Percentiles rank a stretch among this genome's conserved stretches.
phyloP scores from a whole-genome alignment of 352 stramenopile species.

The Globisporangium heterothallicum region DNA sequence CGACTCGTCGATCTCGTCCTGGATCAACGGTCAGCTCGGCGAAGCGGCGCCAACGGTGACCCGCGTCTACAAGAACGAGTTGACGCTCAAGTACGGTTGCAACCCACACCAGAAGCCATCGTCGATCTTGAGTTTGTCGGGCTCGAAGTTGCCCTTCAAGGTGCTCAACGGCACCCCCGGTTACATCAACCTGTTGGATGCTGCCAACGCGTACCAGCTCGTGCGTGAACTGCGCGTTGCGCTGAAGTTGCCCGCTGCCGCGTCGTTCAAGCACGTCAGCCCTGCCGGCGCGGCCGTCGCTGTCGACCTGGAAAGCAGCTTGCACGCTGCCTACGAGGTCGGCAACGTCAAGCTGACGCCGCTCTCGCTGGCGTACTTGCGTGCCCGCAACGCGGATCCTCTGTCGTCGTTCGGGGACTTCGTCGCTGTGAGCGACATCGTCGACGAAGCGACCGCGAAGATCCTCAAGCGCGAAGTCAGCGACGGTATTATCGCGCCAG shows the following conservation, averaged over 20 bases:
- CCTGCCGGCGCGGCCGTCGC: constrained; percentile 95
- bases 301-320: constrained; percentile 92
- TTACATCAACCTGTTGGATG: constrained; percentile 99
- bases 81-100: constrained; percentile 93
- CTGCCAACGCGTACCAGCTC: constrained; percentile 98
- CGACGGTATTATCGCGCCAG: constrained; percentile 98
- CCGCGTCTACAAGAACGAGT: constrained; percentile 95
- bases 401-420: constrained; percentile 99
- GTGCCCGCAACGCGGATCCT: constrained; percentile 97
- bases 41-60: constrained; percentile 69
- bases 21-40: constrained; percentile 92
- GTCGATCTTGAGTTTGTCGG: constrained; percentile 61
- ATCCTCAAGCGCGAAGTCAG: constrained; percentile 99
- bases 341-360: constrained; percentile 91
- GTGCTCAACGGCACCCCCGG: constrained; percentile 92
- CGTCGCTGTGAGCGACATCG: constrained; percentile 96
- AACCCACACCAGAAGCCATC: constrained; percentile 99
- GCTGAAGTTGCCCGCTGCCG: constrained; percentile 91
- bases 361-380: constrained; percentile 96
- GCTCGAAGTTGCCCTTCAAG: constrained; percentile 79
- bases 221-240: constrained; percentile 95
- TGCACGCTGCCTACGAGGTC: constrained; percentile 95
- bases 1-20: constrained; percentile 96
- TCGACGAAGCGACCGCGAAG: constrained; percentile 97
- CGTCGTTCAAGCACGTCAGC: constrained; percentile 99